phyloP scores from a whole-genome alignment of 2,329 filamentous ascomycete genomes.

The Fusarium marasasianum region DNA sequence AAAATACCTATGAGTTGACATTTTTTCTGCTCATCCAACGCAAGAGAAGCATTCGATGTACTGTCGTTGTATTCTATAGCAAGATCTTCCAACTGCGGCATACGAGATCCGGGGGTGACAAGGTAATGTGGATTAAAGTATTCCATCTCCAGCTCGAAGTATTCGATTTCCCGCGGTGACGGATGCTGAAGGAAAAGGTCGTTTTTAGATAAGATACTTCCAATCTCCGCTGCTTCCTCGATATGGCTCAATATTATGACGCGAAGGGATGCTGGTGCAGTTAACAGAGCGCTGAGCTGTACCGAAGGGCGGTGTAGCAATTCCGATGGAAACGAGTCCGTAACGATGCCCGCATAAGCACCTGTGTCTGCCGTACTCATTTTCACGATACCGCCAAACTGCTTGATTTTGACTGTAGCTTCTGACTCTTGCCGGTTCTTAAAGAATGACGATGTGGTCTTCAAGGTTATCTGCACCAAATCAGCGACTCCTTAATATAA shows the following conservation, averaged over 20 bases:
- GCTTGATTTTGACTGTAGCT: background rate
- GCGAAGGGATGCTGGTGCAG: background rate
- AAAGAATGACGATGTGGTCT: background rate
- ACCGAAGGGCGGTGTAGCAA: background rate
- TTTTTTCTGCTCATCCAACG: background rate
- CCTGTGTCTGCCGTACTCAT: background rate
- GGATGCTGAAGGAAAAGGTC: background rate
- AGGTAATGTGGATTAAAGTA: background rate
- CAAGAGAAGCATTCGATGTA: fast-evolving
- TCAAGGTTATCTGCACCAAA: background rate
- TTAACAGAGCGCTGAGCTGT: background rate
- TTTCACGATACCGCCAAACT: background rate
- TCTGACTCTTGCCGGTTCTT: background rate
- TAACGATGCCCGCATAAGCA: background rate
- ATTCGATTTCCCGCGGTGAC: fast-evolving
- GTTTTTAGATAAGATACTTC: background rate
- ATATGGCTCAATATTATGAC: background rate
- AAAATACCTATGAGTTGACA: background rate
- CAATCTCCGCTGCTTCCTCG: background rate
- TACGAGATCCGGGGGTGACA: background rate
- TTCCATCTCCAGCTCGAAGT: background rate
- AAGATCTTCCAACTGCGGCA: background rate
- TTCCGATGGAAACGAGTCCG: fast-evolving
- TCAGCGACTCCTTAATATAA: fast-evolving
- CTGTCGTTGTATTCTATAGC: background rate